These are phyloP conservation scores for Elaeis oleifera DNA, from an alignment of 202 grass and related monocot genomes.

Conservation along the genomic window DNA sequence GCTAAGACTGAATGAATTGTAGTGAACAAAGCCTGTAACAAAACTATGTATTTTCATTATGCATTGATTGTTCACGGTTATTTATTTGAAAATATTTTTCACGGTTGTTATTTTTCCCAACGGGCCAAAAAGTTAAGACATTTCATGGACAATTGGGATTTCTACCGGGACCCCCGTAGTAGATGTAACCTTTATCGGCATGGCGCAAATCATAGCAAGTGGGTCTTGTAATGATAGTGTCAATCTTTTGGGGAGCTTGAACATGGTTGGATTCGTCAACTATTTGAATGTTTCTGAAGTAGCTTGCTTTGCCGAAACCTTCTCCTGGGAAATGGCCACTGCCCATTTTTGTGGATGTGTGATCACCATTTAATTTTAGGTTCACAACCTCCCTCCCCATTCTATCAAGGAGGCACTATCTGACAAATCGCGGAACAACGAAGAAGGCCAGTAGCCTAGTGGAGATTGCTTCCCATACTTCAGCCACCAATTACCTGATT, in stretches of 20 bases:
- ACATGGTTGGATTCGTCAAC: not conserved
- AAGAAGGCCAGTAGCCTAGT: slow-evolving; percentile 7
- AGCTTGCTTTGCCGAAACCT: slow-evolving; percentile 75
- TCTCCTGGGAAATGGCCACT: slow-evolving; percentile 77
- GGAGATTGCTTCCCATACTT: not conserved
- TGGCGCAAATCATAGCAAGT: slow-evolving; percentile 1
- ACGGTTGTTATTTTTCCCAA: too few species aligned
- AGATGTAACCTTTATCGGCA: not conserved
- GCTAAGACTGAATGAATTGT: too few species aligned
- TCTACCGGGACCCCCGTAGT: slow-evolving; percentile 68
- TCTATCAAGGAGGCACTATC: not conserved
- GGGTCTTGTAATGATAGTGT: not conserved
- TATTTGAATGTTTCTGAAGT: slow-evolving; percentile 47
- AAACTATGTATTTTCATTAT: too few species aligned
- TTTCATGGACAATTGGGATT: slow-evolving; percentile 43
- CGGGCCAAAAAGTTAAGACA: too few species aligned
- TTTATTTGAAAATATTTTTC: too few species aligned
- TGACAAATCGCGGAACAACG: not conserved
- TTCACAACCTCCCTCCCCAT: slow-evolving; percentile 12
- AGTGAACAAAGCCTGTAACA: too few species aligned
- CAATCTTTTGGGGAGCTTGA: too few species aligned
- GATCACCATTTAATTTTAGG: not conserved
- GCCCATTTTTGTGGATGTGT: slow-evolving; percentile 57
- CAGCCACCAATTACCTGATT: slow-evolving; percentile 1
- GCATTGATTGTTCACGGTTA: too few species aligned